Conservation (phyloP, 306 rosid species). For the Dalbergia cochinchinensis region DNA sequence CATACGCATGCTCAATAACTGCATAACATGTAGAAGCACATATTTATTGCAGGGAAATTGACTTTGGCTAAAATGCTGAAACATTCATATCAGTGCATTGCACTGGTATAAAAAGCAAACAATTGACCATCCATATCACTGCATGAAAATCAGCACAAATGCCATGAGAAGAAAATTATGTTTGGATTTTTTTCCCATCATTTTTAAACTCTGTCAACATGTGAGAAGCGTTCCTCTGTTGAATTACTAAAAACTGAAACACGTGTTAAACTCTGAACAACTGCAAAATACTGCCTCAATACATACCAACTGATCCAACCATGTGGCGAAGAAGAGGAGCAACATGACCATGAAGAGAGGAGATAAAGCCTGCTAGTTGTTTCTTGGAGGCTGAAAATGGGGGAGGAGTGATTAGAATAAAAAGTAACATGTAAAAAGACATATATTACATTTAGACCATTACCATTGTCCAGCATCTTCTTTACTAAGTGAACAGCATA, state of each 20-base stretch:
- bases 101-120: not conserved
- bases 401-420: conserved; percentile 29
- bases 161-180: not conserved
- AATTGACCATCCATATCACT: conserved; percentile 8
- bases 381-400: conserved; percentile 81
- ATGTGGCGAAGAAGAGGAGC: conserved; percentile 94
- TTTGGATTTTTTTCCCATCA: not conserved
- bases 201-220: conserved; percentile 15
- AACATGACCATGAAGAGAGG: conserved; percentile 82
- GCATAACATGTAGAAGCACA: conserved; percentile 44
- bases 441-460: conserved; percentile 37
- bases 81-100: conserved; percentile 6
- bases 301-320: conserved; percentile 95
- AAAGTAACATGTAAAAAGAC: not conserved
- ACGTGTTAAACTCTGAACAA: conserved; percentile 19
- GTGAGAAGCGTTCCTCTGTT: not conserved
- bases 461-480: conserved; percentile 92
- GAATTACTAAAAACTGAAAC: conserved; percentile 8
- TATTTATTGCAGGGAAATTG: conserved; percentile 31
- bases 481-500: conserved; percentile 92
- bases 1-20: conserved; percentile 93
- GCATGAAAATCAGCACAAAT: conserved; percentile 41
- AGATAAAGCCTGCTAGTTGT: conserved; percentile 78
- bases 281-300: not conserved
- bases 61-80: conserved; percentile 25